Evolutionary conservation across 2,329 filamentous ascomycete species (phyloP).

Genomic region (Sporothrix curviconia): DNA sequence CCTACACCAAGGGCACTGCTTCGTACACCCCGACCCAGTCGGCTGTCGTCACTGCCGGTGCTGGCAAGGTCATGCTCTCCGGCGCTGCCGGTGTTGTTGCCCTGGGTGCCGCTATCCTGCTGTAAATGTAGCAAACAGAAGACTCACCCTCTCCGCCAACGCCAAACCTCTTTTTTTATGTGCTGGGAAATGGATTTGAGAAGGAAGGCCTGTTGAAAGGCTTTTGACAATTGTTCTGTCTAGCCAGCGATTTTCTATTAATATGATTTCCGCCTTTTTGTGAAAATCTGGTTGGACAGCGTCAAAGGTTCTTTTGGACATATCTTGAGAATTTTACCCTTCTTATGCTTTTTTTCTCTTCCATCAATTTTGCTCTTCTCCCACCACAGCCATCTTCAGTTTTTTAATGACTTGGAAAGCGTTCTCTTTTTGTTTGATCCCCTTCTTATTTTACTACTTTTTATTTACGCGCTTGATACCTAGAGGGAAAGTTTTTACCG

Average conservation of each 20-base stretch:
- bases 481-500: neutral
- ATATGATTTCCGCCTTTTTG: slow-evolving; percentile 27
- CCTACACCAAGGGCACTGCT: slow-evolving; percentile 29
- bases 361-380: slow-evolving; percentile 3
- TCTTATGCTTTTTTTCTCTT: neutral
- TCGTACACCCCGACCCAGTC: slow-evolving; percentile 35
- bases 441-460: neutral
- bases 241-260: slow-evolving; percentile 20
- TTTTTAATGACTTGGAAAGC: slow-evolving; percentile 8
- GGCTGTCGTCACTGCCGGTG: slow-evolving; percentile 46
- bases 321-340: slow-evolving; percentile 1
- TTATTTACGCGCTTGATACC: neutral
- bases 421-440: neutral
- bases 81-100: slow-evolving; percentile 55
- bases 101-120: slow-evolving; percentile 51
- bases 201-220: neutral
- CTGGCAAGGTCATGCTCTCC: slow-evolving; percentile 51
- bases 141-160: neutral
- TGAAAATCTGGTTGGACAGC: slow-evolving; percentile 3
- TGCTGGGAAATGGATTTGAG: slow-evolving; percentile 12
- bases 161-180: slow-evolving; percentile 7
- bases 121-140: slow-evolving; percentile 41
- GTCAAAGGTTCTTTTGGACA: neutral
- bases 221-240: slow-evolving; percentile 1
- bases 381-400: neutral